A percentile compares a stretch with the other conserved stretches of the same genome.
These are phyloP conservation scores for Cichorium intybus DNA, from an alignment of 140 eudicot species.

Conservation along the genomic window DNA sequence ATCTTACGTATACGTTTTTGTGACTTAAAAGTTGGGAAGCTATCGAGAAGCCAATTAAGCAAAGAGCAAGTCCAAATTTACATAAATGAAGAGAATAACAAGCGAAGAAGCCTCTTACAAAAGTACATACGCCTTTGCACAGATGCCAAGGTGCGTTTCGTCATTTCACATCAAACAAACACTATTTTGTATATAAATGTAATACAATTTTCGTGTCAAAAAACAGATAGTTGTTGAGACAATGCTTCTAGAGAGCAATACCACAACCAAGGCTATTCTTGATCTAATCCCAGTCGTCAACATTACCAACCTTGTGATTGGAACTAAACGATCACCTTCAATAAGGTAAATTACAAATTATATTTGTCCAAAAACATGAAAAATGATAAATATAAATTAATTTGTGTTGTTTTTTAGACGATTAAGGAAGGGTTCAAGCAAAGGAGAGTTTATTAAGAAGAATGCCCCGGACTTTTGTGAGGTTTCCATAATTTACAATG, in stretches of 20 bases:
- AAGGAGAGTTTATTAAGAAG: conserved; percentile 63
- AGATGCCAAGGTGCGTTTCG: conserved; percentile 57
- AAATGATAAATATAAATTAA: background rate
- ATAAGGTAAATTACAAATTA: conserved; percentile 43
- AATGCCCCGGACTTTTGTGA: conserved; percentile 68
- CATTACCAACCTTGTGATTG: conserved; percentile 72
- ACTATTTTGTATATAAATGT: background rate
- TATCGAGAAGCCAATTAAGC: conserved; percentile 79
- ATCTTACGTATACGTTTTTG: conserved; percentile 5
- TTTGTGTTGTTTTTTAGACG: conserved; percentile 35
- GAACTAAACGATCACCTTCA: conserved; percentile 59
- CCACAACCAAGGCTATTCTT: conserved; percentile 64
- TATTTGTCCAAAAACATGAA: no score
- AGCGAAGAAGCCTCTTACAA: conserved; percentile 67
- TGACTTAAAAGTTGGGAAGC: conserved; percentile 65
- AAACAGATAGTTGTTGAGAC: conserved; percentile 73
- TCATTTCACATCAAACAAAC: background rate
- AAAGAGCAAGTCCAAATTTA: conserved; percentile 71
- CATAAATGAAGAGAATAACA: conserved; percentile 71
- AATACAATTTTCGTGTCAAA: background rate
- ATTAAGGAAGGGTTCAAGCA: conserved; percentile 50
- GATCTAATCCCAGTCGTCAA: conserved; percentile 71
- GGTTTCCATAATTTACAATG: conserved; percentile 49
- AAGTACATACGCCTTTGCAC: conserved; percentile 69
- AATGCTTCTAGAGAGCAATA: conserved; percentile 85